These are phyloP conservation scores for Fistulifera pelliculosa DNA, from an alignment of 108 stramenopile genomes.

Conservation along the genomic window DNA sequence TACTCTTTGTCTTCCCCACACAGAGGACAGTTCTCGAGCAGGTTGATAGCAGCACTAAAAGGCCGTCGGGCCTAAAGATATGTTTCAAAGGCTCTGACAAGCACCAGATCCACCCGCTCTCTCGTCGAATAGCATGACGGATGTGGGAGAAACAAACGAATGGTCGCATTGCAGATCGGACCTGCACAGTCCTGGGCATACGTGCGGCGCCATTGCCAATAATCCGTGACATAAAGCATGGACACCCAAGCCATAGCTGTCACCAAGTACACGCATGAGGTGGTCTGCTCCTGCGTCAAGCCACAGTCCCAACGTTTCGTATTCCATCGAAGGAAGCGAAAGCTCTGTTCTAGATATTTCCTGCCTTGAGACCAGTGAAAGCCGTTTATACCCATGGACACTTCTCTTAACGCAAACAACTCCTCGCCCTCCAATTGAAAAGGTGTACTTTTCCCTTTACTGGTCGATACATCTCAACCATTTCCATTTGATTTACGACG, in stretches of 20 bases:
- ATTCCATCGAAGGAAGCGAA: constrained; percentile 86
- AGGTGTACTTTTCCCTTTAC: background rate
- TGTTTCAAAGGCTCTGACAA: constrained; percentile 47
- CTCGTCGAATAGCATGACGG: constrained; percentile 61
- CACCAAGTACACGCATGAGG: constrained; percentile 30
- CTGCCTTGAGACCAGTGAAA: constrained; percentile 54
- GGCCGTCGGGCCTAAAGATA: constrained; percentile 32
- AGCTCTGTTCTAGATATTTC: constrained; percentile 73
- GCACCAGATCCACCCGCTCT: constrained; percentile 72
- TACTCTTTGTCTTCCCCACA: constrained; percentile 41
- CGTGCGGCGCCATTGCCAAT: constrained; percentile 83
- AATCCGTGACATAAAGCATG: constrained; percentile 91
- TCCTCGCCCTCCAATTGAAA: constrained; percentile 64
- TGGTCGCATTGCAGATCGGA: constrained; percentile 78
- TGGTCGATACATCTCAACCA: background rate
- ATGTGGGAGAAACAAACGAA: constrained; percentile 41
- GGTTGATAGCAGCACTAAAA: constrained; percentile 53
- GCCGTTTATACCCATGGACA: constrained; percentile 76
- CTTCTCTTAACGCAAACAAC: constrained; percentile 61
- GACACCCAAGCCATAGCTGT: constrained; percentile 62
- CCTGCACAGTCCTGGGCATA: constrained; percentile 63
- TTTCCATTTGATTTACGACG: constrained; percentile 64
- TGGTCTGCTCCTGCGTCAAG: constrained; percentile 70
- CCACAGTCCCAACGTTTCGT: constrained; percentile 87
- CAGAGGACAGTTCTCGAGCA: constrained; percentile 58